Conservation (phyloP, 768 basidiomycete genomes). For the Lentinula edodes region DNA sequence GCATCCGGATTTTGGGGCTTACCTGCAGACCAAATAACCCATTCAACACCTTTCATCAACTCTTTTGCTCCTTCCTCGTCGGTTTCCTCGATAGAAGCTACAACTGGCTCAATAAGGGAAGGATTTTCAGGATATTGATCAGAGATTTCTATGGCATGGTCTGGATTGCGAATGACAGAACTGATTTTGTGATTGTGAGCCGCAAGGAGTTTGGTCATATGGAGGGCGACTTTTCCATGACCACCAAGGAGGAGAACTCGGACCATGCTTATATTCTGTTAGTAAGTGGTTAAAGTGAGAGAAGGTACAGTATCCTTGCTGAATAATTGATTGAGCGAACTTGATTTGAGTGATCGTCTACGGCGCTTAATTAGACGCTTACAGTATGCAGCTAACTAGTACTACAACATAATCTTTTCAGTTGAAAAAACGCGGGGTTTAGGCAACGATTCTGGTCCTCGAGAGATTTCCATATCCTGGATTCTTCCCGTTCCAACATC, state of each 20-base stretch:
- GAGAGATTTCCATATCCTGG: slow-evolving; percentile 34
- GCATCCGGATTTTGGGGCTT: neutral
- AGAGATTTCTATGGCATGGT: neutral
- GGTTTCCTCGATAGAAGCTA: slow-evolving; percentile 5
- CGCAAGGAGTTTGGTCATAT: neutral
- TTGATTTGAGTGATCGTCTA: too few species aligned
- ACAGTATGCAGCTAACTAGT: too few species aligned
- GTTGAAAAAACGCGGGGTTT: too few species aligned
- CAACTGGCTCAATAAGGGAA: neutral
- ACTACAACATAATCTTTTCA: too few species aligned
- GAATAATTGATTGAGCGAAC: too few species aligned
- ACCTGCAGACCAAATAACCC: slow-evolving; percentile 9
- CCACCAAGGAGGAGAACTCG: slow-evolving; percentile 3
- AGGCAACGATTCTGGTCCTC: slow-evolving; percentile 20
- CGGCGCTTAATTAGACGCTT: too few species aligned
- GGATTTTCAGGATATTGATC: slow-evolving; percentile 1
- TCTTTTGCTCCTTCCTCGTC: slow-evolving; percentile 3
- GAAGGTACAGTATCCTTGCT: neutral
- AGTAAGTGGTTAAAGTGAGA: neutral
- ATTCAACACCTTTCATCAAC: slow-evolving; percentile 3
- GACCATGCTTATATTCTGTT: neutral
- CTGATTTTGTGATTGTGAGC: slow-evolving; percentile 1
- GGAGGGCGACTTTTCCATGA: slow-evolving; percentile 6
- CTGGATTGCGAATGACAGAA: slow-evolving; percentile 6
- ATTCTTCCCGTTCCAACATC: slow-evolving; percentile 55